A percentile compares a stretch with the other conserved stretches of the same genome.
phyloP scores from a whole-genome alignment of 139 green algal genomes.

The Chlamydomonas applanata region DNA sequence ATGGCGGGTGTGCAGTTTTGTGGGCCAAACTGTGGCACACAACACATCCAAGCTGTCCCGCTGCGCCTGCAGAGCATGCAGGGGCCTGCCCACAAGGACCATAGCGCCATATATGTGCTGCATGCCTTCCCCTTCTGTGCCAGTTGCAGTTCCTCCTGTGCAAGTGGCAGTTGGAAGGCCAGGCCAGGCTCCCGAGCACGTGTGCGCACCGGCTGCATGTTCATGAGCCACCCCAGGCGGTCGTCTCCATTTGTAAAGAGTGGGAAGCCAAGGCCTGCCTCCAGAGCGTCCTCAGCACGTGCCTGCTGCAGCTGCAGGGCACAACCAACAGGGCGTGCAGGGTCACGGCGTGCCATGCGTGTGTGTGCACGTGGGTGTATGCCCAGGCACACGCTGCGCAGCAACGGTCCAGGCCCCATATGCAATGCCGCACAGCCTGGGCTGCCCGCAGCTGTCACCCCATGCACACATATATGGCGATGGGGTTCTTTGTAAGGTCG shows the following conservation, averaged over 20 bases:
- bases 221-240: conserved; percentile 92
- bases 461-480: background rate
- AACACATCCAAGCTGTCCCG: no score
- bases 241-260: conserved; percentile 69
- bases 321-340: background rate
- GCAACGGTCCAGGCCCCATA: background rate
- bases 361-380: background rate
- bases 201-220: conserved; percentile 71
- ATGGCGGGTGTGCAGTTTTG: no score
- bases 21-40: no score
- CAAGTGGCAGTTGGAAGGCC: background rate
- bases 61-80: no score
- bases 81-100: no score
- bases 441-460: background rate
- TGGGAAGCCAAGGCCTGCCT: conserved; percentile 72
- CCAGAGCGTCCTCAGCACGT: conserved; percentile 61
- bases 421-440: background rate
- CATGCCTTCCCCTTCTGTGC: no score
- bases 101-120: no score
- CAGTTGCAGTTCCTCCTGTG: background rate
- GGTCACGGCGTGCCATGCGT: background rate
- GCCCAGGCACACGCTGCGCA: background rate
- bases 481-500: background rate
- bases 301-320: conserved; percentile 42
- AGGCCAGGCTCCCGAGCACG: background rate